Percentiles rank a stretch among this genome's conserved stretches.
Conservation (phyloP, 1,284 basidiomycete species). For the Microbotryum scabiosae region DNA sequence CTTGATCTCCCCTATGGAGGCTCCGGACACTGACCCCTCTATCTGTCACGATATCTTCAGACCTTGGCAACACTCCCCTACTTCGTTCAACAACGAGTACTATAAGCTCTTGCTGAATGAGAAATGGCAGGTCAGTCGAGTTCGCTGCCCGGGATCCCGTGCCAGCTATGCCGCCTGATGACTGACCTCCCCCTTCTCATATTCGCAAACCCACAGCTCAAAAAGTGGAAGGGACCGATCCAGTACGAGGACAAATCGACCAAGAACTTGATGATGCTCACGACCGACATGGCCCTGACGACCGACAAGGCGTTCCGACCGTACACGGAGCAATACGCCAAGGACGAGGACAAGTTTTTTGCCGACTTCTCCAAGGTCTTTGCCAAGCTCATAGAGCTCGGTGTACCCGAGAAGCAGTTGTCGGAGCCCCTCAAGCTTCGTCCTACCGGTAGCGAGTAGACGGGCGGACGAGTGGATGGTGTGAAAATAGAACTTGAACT, state of each 20-base stretch:
- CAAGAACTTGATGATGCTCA: slow-evolving; percentile 75
- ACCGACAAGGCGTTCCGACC: slow-evolving; percentile 86
- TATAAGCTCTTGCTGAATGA: slow-evolving; percentile 81
- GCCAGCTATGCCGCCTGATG: slow-evolving; percentile 16
- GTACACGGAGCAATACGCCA: slow-evolving; percentile 67
- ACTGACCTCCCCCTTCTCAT: background rate
- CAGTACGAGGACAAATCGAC: slow-evolving; percentile 91
- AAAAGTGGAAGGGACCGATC: slow-evolving; percentile 68
- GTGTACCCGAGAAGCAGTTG: slow-evolving; percentile 74
- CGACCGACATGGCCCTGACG: slow-evolving; percentile 68
- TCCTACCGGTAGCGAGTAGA: too few species aligned
- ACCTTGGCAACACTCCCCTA: slow-evolving; percentile 46
- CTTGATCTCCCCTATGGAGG: background rate
- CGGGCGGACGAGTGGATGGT: too few species aligned
- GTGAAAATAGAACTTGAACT: too few species aligned
- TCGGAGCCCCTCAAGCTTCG: slow-evolving; percentile 21
- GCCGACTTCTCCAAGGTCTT: slow-evolving; percentile 77
- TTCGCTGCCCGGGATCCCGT: background rate
- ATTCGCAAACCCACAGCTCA: slow-evolving; percentile 35
- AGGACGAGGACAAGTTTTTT: slow-evolving; percentile 75
- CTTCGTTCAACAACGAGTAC: slow-evolving; percentile 80
- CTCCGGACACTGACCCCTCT: background rate
- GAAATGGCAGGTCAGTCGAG: slow-evolving; percentile 48
- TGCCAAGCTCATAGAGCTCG: slow-evolving; percentile 72
- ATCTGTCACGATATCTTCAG: background rate